Conservation (phyloP, 306 rosid species). For the Ormosia emarginata region DNA sequence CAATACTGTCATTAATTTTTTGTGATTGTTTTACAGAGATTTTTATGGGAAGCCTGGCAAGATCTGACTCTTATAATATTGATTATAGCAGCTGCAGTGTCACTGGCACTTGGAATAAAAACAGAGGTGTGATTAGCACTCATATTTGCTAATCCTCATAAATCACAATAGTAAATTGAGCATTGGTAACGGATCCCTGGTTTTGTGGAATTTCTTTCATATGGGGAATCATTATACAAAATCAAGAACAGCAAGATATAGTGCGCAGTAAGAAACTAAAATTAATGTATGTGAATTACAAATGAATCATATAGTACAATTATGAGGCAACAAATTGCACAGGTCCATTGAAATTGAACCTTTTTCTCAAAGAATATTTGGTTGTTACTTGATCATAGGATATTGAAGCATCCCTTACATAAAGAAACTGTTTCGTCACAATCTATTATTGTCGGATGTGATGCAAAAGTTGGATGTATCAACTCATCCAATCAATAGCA, state of each 20-base stretch:
- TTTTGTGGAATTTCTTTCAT: background rate
- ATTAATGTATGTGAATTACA: background rate
- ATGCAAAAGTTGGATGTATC: conserved; percentile 4
- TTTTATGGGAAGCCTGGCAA: conserved; percentile 99
- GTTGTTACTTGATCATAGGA: background rate
- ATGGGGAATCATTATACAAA: background rate
- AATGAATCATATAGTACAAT: background rate
- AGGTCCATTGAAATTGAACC: background rate
- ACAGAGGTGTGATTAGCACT: conserved; percentile 65
- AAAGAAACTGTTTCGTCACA: conserved; percentile 5
- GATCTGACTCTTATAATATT: conserved; percentile 88
- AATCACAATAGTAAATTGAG: background rate
- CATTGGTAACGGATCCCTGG: background rate
- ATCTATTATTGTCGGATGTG: background rate
- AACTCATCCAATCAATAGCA: background rate
- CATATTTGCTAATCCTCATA: conserved; percentile 7
- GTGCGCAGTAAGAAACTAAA: background rate
- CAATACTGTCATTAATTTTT: background rate
- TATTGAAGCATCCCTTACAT: background rate
- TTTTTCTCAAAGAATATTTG: background rate
- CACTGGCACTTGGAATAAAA: conserved; percentile 85
- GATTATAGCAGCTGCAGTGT: conserved; percentile 87
- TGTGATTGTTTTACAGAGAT: conserved; percentile 54
- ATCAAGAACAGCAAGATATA: background rate
- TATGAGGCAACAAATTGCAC: background rate